A percentile compares a stretch with the other conserved stretches of the same genome.
Evolutionary conservation across 106 monocot species (phyloP).

Genomic region (Cymbidium sinense): DNA sequence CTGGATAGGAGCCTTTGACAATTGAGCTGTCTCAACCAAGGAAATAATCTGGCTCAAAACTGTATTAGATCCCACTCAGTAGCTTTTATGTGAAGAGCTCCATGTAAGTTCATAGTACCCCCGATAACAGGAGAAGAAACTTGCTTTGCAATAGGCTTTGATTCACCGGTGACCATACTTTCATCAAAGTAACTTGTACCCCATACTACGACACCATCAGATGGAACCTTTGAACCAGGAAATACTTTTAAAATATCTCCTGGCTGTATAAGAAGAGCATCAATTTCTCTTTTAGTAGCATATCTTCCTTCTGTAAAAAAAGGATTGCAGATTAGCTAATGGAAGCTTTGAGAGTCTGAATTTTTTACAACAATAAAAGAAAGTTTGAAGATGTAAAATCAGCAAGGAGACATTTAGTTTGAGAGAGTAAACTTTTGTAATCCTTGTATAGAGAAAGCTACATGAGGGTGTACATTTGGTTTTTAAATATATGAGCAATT

Average conservation of each 20-base stretch:
- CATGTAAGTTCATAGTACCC: constrained; percentile 93
- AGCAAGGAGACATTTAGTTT: background rate
- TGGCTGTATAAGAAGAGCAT: constrained; percentile 78
- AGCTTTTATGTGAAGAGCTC: constrained; percentile 73
- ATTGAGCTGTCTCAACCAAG: constrained; percentile 91
- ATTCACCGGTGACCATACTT: constrained; percentile 99
- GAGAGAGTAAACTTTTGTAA: background rate
- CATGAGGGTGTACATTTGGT: too few species aligned
- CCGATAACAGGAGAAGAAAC: constrained; percentile 72
- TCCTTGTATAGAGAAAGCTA: too few species aligned
- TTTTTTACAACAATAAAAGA: background rate
- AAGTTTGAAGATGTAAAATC: background rate
- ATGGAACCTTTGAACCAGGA: constrained; percentile 89
- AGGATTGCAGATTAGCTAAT: constrained; percentile 7
- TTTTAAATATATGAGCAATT: too few species aligned
- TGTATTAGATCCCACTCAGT: constrained; percentile 72
- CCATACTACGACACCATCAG: constrained; percentile 78
- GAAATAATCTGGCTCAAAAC: constrained; percentile 92
- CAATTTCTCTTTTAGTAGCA: constrained; percentile 74
- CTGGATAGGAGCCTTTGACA: constrained; percentile 99
- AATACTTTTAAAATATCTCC: constrained; percentile 81
- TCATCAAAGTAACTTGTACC: constrained; percentile 87
- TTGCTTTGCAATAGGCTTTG: constrained; percentile 56
- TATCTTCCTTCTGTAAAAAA: constrained; percentile 52
- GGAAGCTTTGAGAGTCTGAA: background rate